Evolutionary conservation across 768 basidiomycete genomes (phyloP).

Genomic region (Boletus sensibilis): DNA sequence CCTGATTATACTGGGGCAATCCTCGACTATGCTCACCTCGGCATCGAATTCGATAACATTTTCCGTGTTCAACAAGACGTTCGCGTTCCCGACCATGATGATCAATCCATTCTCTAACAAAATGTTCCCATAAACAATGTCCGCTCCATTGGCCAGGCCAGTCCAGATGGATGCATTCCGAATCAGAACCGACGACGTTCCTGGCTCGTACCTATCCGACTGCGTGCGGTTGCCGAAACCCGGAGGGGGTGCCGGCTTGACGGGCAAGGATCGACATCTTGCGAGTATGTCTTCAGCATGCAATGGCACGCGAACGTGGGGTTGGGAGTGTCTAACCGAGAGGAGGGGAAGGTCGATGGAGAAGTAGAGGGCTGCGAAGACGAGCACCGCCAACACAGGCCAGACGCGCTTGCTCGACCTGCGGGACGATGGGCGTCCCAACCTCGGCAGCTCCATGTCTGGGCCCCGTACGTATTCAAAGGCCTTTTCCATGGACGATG

Average conservation of each 20-base stretch:
- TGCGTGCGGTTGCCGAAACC: conserved; percentile 47
- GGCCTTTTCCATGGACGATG: conserved; percentile 14
- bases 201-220: conserved; percentile 57
- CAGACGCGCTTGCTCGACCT: conserved; percentile 12
- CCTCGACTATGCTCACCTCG: conserved; percentile 15
- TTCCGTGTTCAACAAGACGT: background rate
- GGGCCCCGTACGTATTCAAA: background rate
- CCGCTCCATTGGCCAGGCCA: conserved; percentile 54
- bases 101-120: conserved; percentile 66
- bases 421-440: background rate
- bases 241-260: conserved; percentile 42
- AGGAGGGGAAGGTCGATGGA: conserved; percentile 7
- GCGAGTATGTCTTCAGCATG: conserved; percentile 35
- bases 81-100: conserved; percentile 44
- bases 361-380: conserved; percentile 19
- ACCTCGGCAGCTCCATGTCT: background rate
- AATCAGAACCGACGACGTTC: conserved; percentile 54
- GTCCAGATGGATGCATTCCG: conserved; percentile 81
- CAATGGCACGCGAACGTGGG: conserved; percentile 15
- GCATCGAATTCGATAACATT: conserved; percentile 44
- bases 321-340: background rate
- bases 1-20: background rate
- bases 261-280: conserved; percentile 46
- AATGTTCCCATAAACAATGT: conserved; percentile 59
- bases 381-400: conserved; percentile 14